Conservation (phyloP, 2,329 filamentous ascomycete genomes). For the Arthrobotrys sphaeroides region DNA sequence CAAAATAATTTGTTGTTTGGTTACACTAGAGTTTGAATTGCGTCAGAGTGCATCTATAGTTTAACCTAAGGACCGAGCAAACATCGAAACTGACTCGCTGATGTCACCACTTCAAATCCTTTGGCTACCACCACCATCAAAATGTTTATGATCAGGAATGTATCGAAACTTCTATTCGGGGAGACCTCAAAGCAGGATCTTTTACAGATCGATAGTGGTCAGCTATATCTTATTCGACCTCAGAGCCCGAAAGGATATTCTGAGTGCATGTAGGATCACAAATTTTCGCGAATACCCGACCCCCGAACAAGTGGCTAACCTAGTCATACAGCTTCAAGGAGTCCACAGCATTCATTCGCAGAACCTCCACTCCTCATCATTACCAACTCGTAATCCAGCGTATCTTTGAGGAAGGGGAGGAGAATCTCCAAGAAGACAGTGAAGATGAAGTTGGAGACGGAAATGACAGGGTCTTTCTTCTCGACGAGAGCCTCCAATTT, state of each 20-base stretch:
- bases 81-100: too few relatives aligned
- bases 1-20: too few relatives aligned
- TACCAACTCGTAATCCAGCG: slow-evolving; percentile 97
- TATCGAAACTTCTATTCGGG: slow-evolving; percentile 90
- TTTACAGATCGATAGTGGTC: slow-evolving; percentile 92
- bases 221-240: slow-evolving; percentile 95
- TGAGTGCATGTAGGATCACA: slow-evolving; percentile 75
- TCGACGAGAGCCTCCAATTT: slow-evolving; percentile 91
- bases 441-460: slow-evolving; percentile 88
- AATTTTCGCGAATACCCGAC: background rate
- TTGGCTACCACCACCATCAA: too few relatives aligned
- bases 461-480: slow-evolving; percentile 95
- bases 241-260: slow-evolving; percentile 97
- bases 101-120: too few relatives aligned
- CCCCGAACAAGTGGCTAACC: background rate
- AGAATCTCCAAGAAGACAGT: slow-evolving; percentile 89
- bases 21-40: too few relatives aligned
- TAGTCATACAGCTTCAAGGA: slow-evolving; percentile 76
- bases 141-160: slow-evolving; percentile 70
- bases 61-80: too few relatives aligned
- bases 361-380: slow-evolving; percentile 93
- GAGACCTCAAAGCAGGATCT: slow-evolving; percentile 90
- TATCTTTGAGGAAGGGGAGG: slow-evolving; percentile 97
- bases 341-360: slow-evolving; percentile 87
- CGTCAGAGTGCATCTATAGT: too few relatives aligned